Conservation (phyloP, 805 yeast genomes). For the Candida yuanshanica region DNA sequence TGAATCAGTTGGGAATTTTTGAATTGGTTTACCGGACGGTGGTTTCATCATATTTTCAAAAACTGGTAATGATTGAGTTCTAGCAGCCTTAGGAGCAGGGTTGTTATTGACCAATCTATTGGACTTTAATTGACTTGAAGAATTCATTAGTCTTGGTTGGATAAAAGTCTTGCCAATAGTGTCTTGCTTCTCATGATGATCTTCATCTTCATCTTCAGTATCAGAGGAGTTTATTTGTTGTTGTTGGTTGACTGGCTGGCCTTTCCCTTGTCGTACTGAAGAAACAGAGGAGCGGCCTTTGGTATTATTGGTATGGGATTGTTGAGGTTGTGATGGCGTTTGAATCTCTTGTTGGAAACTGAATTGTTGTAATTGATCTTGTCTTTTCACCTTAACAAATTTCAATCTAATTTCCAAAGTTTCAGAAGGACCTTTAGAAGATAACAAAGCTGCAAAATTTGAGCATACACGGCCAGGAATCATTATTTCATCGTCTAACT, state of each 20-base stretch:
- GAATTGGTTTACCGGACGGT: slow-evolving; percentile 10
- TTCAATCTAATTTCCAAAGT: slow-evolving; percentile 54
- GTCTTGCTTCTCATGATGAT: slow-evolving; percentile 13
- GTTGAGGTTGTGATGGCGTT: slow-evolving; percentile 1
- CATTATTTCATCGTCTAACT: slow-evolving; percentile 28
- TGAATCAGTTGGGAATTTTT: slow-evolving; percentile 22
- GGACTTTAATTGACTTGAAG: slow-evolving; percentile 11
- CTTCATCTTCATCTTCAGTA: slow-evolving; percentile 20
- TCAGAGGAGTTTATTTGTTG: slow-evolving; percentile 14
- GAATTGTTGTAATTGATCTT: slow-evolving; percentile 3
- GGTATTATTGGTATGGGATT: background rate
- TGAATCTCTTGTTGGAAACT: slow-evolving; percentile 9
- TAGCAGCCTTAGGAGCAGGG: slow-evolving; percentile 41
- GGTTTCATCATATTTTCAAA: slow-evolving; percentile 17
- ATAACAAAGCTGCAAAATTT: slow-evolving; percentile 42
- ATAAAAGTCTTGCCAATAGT: slow-evolving; percentile 6
- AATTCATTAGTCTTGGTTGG: slow-evolving; percentile 11
- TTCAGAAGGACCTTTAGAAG: slow-evolving; percentile 32
- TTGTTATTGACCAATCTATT: slow-evolving; percentile 34
- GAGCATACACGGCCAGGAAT: slow-evolving; percentile 54
- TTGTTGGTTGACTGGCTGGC: slow-evolving; percentile 1
- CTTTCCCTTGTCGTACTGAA: background rate
- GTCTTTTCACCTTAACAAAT: slow-evolving; percentile 25
- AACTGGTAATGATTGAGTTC: slow-evolving; percentile 39
- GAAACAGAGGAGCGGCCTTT: slow-evolving; percentile 8